phyloP scores from a whole-genome alignment of 495 filamentous ascomycete genomes.

The Cladorrhinum samala region DNA sequence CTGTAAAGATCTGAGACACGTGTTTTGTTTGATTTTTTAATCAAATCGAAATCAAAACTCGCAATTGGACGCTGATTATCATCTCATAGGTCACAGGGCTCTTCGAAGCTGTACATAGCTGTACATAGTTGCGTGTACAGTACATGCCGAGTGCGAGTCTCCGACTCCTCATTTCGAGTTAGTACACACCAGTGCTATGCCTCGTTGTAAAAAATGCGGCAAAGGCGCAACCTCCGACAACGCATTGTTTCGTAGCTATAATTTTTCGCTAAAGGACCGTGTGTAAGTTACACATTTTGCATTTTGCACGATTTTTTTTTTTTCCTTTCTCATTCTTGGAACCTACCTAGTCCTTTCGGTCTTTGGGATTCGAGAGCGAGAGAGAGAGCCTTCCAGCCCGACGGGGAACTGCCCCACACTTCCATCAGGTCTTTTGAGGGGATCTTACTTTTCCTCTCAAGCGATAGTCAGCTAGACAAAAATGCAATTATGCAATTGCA shows the following conservation, averaged over 20 bases:
- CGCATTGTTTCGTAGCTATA: slow-evolving; percentile 2
- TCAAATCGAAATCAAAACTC: slow-evolving; percentile 9
- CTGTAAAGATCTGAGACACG: slow-evolving; percentile 38
- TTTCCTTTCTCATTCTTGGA: background rate
- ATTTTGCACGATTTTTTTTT: background rate
- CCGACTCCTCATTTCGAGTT: too few species aligned
- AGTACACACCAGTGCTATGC: too few species aligned
- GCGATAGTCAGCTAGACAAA: background rate
- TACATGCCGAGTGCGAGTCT: too few species aligned
- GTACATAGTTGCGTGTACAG: too few species aligned
- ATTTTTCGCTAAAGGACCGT: slow-evolving; percentile 7
- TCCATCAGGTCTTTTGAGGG: too few species aligned
- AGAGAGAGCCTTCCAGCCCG: too few species aligned
- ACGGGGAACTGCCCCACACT: too few species aligned
- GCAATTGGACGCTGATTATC: slow-evolving; percentile 7
- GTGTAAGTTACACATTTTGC: slow-evolving; percentile 6
- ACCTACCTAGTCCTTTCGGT: too few species aligned
- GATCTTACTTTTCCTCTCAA: background rate
- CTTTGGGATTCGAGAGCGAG: too few species aligned
- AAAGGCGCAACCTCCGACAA: slow-evolving; percentile 5
- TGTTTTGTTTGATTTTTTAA: slow-evolving; percentile 8
- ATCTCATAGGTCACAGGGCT: background rate
- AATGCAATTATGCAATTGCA: too few species aligned
- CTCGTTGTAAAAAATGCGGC: slow-evolving; percentile 11
- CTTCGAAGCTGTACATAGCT: background rate